Base-by-base conservation (phyloP, 192 early-diverging fungal species). In the Paraglomus occultum region DNA sequence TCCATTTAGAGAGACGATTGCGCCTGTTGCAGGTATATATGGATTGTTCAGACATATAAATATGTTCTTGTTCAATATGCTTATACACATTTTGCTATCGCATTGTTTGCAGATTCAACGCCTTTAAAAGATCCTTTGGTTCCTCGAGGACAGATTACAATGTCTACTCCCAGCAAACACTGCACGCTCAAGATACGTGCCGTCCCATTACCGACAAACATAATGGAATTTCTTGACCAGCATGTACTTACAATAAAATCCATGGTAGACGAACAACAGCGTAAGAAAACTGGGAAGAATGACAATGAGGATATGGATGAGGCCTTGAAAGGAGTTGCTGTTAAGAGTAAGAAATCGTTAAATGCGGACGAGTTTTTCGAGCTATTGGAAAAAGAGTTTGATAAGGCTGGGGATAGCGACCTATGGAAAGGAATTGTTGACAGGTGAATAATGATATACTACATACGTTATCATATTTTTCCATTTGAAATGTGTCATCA, bases 1-100 rank as follows among this genome's bases (percentile, higher is more conserved):
- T 2, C 95, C 96, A 43, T 99, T 95, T 80, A 87, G 95, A 54
- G 98, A 99, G 78, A 94, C 93, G 1, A 90, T 98, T 39, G 89
- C 90, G 22, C 76, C 75, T 59, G 60, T 66, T 3, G 65, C 71
- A 22, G 76, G 67, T 70, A 70, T 22, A 45, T 39, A 14, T 18
- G 11, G 11, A 4, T 58, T 44, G 15, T 40, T 46, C 64, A 6
- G 64, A 67, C 15, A 31, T 31, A 31, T 31, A 31, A 31, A 31
- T 31, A 46, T 48, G n/a, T n/a, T n/a, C n/a, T n/a, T n/a, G n/a
- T n/a, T n/a, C n/a, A n/a, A 31, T 57, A 22, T 6, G 15, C 10
- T 20, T 54, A 44, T 18, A 15, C 15, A n/a, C 14, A 42, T 39
- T 54, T 54, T 50, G 8, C 51, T 60, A 60, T 60, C 48, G 60